These are phyloP conservation scores for Trametes cubensis DNA, from an alignment of 768 basidiomycete species.

Conservation along the genomic window DNA sequence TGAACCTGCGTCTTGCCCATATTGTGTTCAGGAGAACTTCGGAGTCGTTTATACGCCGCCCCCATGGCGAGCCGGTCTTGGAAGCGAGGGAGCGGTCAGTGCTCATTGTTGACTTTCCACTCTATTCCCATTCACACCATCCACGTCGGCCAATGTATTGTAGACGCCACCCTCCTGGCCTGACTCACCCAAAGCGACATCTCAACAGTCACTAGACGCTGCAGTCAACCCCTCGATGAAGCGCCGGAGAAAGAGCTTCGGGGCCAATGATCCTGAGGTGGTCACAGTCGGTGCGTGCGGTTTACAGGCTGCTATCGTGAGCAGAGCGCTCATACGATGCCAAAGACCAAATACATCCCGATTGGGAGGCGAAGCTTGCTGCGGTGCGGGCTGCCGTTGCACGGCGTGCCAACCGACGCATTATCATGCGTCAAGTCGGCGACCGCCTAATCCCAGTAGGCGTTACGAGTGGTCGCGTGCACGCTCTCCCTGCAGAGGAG, in stretches of 20 bases:
- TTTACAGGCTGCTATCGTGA: background rate
- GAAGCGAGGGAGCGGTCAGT: slow-evolving; percentile 71
- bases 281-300: slow-evolving; percentile 79
- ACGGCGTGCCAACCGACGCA: slow-evolving; percentile 92
- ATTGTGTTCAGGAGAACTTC: slow-evolving; percentile 97
- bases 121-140: background rate
- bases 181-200: slow-evolving; percentile 50
- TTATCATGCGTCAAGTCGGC: slow-evolving; percentile 98
- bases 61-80: slow-evolving; percentile 78
- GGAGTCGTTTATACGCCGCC: slow-evolving; percentile 88
- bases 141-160: background rate
- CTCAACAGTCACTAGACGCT: slow-evolving; percentile 16
- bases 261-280: slow-evolving; percentile 84
- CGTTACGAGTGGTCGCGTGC: slow-evolving; percentile 86
- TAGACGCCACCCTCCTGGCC: slow-evolving; percentile 51
- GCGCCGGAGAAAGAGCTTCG: slow-evolving; percentile 85
- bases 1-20: slow-evolving; percentile 96
- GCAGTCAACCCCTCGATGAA: slow-evolving; percentile 40
- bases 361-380: slow-evolving; percentile 96
- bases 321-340: slow-evolving; percentile 3
- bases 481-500: slow-evolving; percentile 64
- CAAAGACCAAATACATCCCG: slow-evolving; percentile 92
- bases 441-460: slow-evolving; percentile 97
- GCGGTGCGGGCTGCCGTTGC: slow-evolving; percentile 94
- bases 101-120: background rate